Evolutionary conservation across 257 asterid genomes (phyloP), one percentile per base, ranked within the genome.

Genomic region (Solanum stenotomum): DNA sequence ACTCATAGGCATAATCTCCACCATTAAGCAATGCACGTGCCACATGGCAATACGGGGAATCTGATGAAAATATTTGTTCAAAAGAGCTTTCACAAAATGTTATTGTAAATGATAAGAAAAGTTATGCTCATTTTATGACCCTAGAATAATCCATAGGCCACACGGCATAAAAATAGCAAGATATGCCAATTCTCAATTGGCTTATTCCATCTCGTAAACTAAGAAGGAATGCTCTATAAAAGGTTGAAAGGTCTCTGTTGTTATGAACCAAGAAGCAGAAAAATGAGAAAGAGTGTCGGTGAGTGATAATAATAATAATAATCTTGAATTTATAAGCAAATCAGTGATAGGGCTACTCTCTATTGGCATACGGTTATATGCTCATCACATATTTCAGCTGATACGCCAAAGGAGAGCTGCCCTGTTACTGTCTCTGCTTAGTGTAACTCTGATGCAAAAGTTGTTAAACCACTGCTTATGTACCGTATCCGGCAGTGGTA

Each of bases 331-430:
- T 65, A 87, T 88, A 90, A 91, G 94, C 87, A 84, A 91, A 90
- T 35, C 89, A 90, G 91, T 93, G 83, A 46, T 88, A 87, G 94
- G 94, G 95, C 90, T 89, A 13, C 92, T 91, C 91, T 91, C 78
- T 1, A 11, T 93, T 92, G 95, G 94, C 94, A 91, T 92, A 42
- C 40, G 37, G 13, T 31, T 70, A 70, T 15, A 6, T 29, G 35
- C 35, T 71, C 27, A 34, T 9, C 13, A 20, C 27, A 74, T 74
- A 34, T 18, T 18, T 67, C n/a, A 6, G 25, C 44, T 67, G 49
- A 86, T 94, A 92, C 86, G 95, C 95, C 94, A 91, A 92, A 90
- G 94, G 95, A 94, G 96, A 93, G 96, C 25, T 71, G 42, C 79
- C 79, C 79, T 71, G 14, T 8, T 31, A 33, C 42, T 31, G 42